A percentile compares a stretch with the other conserved stretches of the same genome.
Conservation (phyloP, 2,329 filamentous ascomycete genomes). For the Teratosphaeria pseudoeucalypti region DNA sequence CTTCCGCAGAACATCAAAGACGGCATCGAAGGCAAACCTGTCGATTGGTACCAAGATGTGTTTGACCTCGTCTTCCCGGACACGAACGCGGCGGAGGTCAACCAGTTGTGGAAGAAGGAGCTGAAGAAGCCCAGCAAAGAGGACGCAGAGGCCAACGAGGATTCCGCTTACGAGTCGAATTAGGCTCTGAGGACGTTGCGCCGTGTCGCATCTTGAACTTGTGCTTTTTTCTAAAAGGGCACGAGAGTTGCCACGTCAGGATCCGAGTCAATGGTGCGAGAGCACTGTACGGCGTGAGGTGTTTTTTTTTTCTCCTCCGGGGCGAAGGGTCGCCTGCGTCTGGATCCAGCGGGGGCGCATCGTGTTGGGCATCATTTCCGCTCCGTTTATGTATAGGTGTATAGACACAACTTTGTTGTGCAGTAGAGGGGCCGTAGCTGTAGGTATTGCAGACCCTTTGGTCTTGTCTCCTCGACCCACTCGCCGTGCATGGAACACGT, state of each 20-base stretch:
- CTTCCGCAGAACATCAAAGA: slow-evolving; percentile 82
- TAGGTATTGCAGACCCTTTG: background rate
- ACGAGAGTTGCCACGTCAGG: background rate
- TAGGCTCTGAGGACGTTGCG: background rate
- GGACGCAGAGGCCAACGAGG: slow-evolving; percentile 28
- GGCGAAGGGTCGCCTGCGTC: background rate
- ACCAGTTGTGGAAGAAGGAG: slow-evolving; percentile 58
- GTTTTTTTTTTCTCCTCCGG: background rate
- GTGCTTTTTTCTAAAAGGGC: background rate
- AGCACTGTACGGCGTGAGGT: background rate
- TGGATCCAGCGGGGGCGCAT: background rate
- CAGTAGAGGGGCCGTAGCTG: background rate
- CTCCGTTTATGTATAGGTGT: background rate
- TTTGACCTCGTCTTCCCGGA: slow-evolving; percentile 84
- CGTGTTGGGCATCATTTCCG: background rate
- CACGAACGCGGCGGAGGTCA: slow-evolving; percentile 63
- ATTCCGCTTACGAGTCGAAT: slow-evolving; percentile 2
- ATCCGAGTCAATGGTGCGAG: background rate
- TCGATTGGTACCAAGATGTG: slow-evolving; percentile 88
- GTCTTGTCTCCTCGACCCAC: background rate
- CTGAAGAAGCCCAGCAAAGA: slow-evolving; percentile 47
- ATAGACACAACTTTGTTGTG: background rate
- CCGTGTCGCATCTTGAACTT: background rate
- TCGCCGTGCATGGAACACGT: too few relatives aligned
- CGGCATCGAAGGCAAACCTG: slow-evolving; percentile 82